Evolutionary conservation across 352 stramenopile species (phyloP).

Genomic region (Pythium rishiriense): DNA sequence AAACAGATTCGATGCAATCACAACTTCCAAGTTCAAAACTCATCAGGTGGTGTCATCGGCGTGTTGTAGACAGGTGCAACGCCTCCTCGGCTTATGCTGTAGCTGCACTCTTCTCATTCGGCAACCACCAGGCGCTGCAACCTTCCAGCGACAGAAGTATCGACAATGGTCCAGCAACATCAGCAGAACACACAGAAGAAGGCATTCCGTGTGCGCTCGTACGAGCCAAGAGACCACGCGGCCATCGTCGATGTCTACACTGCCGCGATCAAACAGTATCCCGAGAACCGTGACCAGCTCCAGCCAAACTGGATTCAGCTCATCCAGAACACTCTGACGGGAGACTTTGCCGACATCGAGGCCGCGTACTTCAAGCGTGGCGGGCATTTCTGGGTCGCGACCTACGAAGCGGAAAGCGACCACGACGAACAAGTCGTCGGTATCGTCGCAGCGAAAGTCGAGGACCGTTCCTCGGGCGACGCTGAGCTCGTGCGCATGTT

Average conservation of each 20-base stretch:
- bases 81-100: too few relatives aligned
- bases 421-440: constrained; percentile 15
- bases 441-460: constrained; percentile 32
- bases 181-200: background rate
- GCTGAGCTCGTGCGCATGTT: constrained; percentile 44
- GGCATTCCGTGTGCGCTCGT: background rate
- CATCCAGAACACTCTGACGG: background rate
- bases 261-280: background rate
- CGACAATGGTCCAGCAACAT: background rate
- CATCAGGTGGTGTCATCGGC: too few relatives aligned
- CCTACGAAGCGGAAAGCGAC: constrained; percentile 4
- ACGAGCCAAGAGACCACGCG: background rate
- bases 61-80: too few relatives aligned
- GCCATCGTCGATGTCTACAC: background rate
- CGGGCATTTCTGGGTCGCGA: constrained; percentile 39
- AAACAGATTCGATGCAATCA: too few relatives aligned
- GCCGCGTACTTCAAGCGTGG: constrained; percentile 3
- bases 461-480: constrained; percentile 17
- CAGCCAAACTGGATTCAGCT: background rate
- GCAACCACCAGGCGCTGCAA: too few relatives aligned
- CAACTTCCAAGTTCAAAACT: too few relatives aligned
- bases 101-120: too few relatives aligned
- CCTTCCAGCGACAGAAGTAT: too few relatives aligned
- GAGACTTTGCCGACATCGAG: constrained; percentile 3
- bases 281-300: background rate